Percentiles rank a stretch among this genome's conserved stretches.
phyloP scores from a whole-genome alignment of 2,329 filamentous ascomycete genomes.

The Rhynchosporium secalis region DNA sequence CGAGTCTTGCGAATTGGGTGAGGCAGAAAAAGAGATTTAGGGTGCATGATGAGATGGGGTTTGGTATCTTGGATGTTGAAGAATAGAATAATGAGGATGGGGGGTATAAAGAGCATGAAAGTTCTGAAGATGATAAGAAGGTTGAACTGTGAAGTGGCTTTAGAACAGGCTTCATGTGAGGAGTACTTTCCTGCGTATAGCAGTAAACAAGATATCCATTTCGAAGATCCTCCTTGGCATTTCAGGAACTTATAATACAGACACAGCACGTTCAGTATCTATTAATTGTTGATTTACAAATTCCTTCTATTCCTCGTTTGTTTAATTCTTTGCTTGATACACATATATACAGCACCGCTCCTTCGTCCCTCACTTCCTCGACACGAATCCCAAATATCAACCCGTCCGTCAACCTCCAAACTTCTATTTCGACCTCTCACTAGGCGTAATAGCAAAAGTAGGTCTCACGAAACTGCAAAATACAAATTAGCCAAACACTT shows the following conservation, averaged over 20 bases:
- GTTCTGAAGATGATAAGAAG: neutral
- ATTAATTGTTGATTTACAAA: neutral
- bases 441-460: constrained; percentile 74
- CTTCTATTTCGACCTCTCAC: constrained; percentile 29
- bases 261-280: no score
- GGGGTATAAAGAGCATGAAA: no score
- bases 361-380: neutral
- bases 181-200: neutral
- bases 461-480: constrained; percentile 72
- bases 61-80: constrained; percentile 40
- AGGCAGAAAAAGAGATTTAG: constrained; percentile 31
- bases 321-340: constrained; percentile 13
- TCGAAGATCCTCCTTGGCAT: neutral
- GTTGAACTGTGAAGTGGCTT: neutral
- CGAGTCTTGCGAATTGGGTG: constrained; percentile 47
- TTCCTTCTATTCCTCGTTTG: neutral
- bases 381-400: neutral
- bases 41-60: constrained; percentile 25
- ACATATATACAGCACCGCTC: constrained; percentile 27
- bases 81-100: constrained; percentile 17
- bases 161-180: neutral
- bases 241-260: neutral
- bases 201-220: neutral
- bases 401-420: neutral
- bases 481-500: constrained; percentile 18